Evolutionary conservation across 345 rosid genomes (phyloP), one percentile per base, ranked within the genome.

Genomic region (Dipteronia sinensis): DNA sequence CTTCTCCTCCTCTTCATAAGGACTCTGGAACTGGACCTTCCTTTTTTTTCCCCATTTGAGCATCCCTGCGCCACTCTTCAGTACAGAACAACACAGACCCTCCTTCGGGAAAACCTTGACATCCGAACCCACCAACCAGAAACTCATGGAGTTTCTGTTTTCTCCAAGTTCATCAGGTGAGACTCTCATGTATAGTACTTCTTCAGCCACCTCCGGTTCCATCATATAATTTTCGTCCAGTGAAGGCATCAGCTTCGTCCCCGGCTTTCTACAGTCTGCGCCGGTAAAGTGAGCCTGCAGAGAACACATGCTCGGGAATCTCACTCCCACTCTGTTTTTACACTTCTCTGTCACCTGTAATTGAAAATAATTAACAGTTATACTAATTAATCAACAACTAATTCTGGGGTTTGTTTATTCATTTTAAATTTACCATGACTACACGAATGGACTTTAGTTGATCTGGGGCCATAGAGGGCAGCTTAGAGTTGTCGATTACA

Each of bases 11-110:
- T 80, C 82, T 42, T 67, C 51, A 47, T 80, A 82, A 3, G 71
- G 76, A 46, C 79, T 76, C 73, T 86, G 75, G 72, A 87, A 91
- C 80, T 82, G 80, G 51, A 92, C 94, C 25, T 81, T 91, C 80
- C 91, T 74, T 71, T 91, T 89, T 80, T 79, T 82, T 16, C 98
- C 99, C 99, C 99, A 94, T 15, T 79, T 81, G 61, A 90, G 79
- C 88, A 90, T 82, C 77, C 83, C 64, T 19, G 0, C 90, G 6
- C 82, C 67, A 19, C 86, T 82, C 46, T 70, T 83, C 15, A 97
- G 82, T 84, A 83, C 85, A 27, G 91, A 86, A 84, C 81, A 87
- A 72, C 90, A 89, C 59, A 71, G 49, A 10, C 88, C 92, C 69
- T 81, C 87, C 75, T 82, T 84, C 15, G 85, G 7, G 34, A 71